Percentiles rank a stretch among this genome's conserved stretches.
phyloP scores from a whole-genome alignment of 192 early-diverging fungal species.

The Coemansia sp. region DNA sequence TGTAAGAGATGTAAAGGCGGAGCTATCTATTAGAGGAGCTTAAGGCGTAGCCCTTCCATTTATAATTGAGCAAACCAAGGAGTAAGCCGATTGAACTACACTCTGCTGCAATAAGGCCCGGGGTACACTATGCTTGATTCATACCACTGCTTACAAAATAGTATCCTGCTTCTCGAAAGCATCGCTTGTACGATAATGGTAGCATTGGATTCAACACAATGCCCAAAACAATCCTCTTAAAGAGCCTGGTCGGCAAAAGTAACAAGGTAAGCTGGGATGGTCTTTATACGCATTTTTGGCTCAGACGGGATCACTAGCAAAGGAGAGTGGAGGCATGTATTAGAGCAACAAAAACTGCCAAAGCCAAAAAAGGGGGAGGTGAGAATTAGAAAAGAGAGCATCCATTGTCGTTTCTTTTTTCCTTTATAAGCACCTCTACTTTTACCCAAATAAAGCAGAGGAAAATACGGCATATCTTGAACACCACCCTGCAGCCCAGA shows the following conservation, averaged over 20 bases:
- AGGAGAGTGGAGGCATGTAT: background rate
- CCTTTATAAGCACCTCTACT: background rate
- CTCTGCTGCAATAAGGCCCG: too few relatives aligned
- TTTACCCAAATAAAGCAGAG: background rate
- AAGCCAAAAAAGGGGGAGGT: background rate
- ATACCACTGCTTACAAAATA: too few relatives aligned
- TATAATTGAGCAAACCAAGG: too few relatives aligned
- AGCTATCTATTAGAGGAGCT: too few relatives aligned
- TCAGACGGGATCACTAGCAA: background rate
- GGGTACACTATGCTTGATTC: too few relatives aligned
- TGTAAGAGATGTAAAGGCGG: too few relatives aligned
- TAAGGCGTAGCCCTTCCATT: too few relatives aligned
- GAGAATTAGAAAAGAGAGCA: background rate
- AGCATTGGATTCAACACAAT: background rate
- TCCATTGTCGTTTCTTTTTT: background rate
- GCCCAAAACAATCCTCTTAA: background rate
- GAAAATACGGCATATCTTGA: background rate
- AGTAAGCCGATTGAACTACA: too few relatives aligned
- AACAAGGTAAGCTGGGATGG: background rate
- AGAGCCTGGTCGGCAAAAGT: background rate
- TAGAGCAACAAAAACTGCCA: background rate
- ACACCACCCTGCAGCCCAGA: background rate
- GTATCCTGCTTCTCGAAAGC: too few relatives aligned
- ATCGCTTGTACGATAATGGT: too few relatives aligned
- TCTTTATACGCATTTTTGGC: too few relatives aligned